Base-by-base conservation (phyloP, 345 rosid species). In the Citrus glauca region DNA sequence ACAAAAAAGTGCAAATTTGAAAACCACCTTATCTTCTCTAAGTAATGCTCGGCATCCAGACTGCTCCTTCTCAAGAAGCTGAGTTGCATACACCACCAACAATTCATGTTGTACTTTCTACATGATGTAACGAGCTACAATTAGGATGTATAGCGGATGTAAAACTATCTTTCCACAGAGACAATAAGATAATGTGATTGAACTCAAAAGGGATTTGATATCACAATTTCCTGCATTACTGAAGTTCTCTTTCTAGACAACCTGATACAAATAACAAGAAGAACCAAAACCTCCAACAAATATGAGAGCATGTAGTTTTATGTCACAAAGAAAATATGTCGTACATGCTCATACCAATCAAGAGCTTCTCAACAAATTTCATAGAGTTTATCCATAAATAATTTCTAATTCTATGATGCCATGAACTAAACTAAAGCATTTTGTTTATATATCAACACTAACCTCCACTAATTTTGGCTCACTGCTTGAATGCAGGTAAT, bases 401-500 rank as follows among this genome's bases (percentile, higher is more conserved):
- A 9, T 13, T 37, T 4, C 28, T 14, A n/a, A 60, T 16, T 38
- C 33, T 28, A 73, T 9, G 37, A 16, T 5, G 19, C 7, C 1
- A 5, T 60, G 40, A 59, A 27, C 72, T 70, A 70, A 48, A 50
- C 60, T 33, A 59, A 37, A 16, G 27, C 48, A 53, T 20, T 38
- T 77, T 37, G 57, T 10, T 69, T 61, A 20, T 22, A 63, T 63
- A 48, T 82, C 24, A 45, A n/a, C 66, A 87, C 95, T 71, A 79
- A 97, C 99, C 98, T 94, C 94, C 14, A 91, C 92, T 84, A 97
- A 88, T 83, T 97, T 97, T 1, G 90, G 82, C 87, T 97, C 98
- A 78, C 94, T 94, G 84, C 94, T 92, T 35, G 89, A 89, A 74
- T 93, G 98, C 84, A 94, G 85, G 84, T 93, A 97, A 85, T 97